Evolutionary conservation across 1,284 basidiomycete genomes (phyloP).

Genomic region (Ganoderma lucidum): DNA sequence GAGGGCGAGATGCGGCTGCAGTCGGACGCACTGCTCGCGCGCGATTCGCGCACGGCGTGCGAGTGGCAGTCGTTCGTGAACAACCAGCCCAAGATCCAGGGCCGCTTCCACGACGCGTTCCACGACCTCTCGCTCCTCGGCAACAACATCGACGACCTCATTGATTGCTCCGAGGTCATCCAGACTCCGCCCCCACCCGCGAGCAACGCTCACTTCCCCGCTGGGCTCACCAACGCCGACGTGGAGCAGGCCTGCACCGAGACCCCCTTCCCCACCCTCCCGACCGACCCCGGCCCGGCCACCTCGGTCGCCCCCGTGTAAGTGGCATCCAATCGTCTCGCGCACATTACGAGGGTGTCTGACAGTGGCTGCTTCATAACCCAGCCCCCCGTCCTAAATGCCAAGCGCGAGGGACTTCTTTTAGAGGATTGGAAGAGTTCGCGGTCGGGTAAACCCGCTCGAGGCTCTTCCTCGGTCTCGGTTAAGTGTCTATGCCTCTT

Average conservation of each 20-base stretch:
- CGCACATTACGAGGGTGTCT: background rate
- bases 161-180: conserved; percentile 38
- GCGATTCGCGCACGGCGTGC: conserved; percentile 41
- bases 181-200: conserved; percentile 41
- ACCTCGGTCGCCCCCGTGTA: conserved; percentile 35
- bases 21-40: conserved; percentile 39
- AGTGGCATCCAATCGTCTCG: conserved; percentile 12
- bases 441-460: background rate
- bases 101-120: conserved; percentile 41
- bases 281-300: conserved; percentile 33
- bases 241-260: conserved; percentile 44
- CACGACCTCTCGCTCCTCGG: conserved; percentile 42
- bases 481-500: background rate
- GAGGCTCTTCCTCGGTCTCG: background rate
- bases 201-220: conserved; percentile 44
- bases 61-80: conserved; percentile 44
- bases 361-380: background rate
- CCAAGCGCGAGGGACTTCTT: background rate
- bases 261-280: conserved; percentile 30
- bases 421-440: background rate
- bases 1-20: conserved; percentile 41
- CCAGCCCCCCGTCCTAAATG: conserved; percentile 12
- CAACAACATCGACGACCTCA: conserved; percentile 34
- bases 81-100: conserved; percentile 41
- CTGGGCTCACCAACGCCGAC: conserved; percentile 42